Evolutionary conservation across 2,329 filamentous ascomycete species (phyloP).

Genomic region (Malbranchea cinnamomea): DNA sequence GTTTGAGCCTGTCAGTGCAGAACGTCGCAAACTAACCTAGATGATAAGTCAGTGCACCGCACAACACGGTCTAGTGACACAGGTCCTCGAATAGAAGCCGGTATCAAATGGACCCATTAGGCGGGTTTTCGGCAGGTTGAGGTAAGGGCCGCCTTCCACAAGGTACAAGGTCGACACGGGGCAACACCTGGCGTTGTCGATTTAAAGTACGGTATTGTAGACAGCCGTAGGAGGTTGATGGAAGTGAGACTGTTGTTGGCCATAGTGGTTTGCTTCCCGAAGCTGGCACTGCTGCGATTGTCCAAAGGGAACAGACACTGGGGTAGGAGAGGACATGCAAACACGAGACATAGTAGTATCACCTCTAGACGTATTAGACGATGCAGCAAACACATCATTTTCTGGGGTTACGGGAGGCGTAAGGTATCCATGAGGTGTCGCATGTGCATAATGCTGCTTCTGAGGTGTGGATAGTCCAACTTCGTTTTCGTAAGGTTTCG

Average conservation of each 20-base stretch:
- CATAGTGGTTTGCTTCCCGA: slow-evolving; percentile 19
- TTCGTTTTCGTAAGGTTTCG: slow-evolving; percentile 27
- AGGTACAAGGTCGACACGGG: background rate
- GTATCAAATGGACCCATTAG: too few relatives aligned
- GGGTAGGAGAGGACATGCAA: slow-evolving; percentile 25
- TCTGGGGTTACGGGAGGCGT: slow-evolving; percentile 35
- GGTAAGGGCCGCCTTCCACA: background rate
- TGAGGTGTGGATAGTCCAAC: slow-evolving; percentile 30
- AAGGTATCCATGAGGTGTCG: slow-evolving; percentile 28
- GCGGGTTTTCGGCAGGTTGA: background rate
- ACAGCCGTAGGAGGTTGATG: slow-evolving; percentile 20
- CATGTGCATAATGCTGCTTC: slow-evolving; percentile 21
- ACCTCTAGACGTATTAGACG: slow-evolving; percentile 19
- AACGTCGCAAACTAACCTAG: slow-evolving; percentile 4
- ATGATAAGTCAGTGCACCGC: background rate
- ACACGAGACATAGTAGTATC: slow-evolving; percentile 11
- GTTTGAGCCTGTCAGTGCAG: slow-evolving; percentile 2
- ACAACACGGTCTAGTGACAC: slow-evolving; percentile 1
- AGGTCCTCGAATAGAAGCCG: background rate
- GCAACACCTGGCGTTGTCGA: background rate
- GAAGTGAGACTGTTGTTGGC: slow-evolving; percentile 20
- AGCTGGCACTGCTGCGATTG: slow-evolving; percentile 22
- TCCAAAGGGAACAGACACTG: slow-evolving; percentile 23
- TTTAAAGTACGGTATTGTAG: slow-evolving; percentile 16
- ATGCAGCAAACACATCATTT: slow-evolving; percentile 26